These are phyloP conservation scores for Trichosporon asahii DNA, from an alignment of 1,284 basidiomycete genomes.

Conservation along the genomic window DNA sequence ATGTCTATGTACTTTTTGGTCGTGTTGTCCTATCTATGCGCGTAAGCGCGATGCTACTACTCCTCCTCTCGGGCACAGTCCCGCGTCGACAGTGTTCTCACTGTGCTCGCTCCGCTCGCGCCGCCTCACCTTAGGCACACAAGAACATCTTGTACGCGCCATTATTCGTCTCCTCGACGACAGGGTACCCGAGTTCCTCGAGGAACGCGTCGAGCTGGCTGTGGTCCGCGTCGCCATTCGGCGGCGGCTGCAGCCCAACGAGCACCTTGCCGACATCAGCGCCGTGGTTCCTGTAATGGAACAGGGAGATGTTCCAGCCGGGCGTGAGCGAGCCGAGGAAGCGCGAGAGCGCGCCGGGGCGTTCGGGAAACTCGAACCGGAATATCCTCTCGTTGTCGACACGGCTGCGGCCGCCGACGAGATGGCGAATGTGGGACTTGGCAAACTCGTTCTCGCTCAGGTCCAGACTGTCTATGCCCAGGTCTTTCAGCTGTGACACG, in stretches of 20 bases:
- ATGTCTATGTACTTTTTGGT: too few species aligned
- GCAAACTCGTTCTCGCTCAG: constrained; percentile 94
- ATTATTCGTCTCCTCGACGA: constrained; percentile 91
- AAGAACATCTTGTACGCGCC: constrained; percentile 77
- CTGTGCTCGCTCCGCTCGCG: not conserved
- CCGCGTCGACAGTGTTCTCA: not conserved
- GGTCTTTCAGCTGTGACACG: constrained; percentile 60
- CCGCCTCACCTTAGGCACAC: constrained; percentile 16
- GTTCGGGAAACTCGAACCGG: constrained; percentile 95
- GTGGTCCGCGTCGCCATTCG: constrained; percentile 56
- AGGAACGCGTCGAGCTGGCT: constrained; percentile 70
- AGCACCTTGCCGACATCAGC: constrained; percentile 88
- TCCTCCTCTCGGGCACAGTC: too few species aligned
- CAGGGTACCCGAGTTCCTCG: constrained; percentile 74
- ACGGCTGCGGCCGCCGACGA: constrained; percentile 77
- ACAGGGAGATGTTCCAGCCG: constrained; percentile 92
- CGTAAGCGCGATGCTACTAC: too few species aligned
- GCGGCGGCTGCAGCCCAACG: constrained; percentile 88
- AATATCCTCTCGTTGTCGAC: constrained; percentile 87
- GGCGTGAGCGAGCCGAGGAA: constrained; percentile 78
- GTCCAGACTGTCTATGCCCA: constrained; percentile 79
- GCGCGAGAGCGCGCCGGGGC: constrained; percentile 83
- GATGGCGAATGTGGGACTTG: constrained; percentile 89
- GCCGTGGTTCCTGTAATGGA: constrained; percentile 97
- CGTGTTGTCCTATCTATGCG: too few species aligned